Base-by-base conservation (phyloP, 352 stramenopile species). In the Aphanomyces invadans region DNA sequence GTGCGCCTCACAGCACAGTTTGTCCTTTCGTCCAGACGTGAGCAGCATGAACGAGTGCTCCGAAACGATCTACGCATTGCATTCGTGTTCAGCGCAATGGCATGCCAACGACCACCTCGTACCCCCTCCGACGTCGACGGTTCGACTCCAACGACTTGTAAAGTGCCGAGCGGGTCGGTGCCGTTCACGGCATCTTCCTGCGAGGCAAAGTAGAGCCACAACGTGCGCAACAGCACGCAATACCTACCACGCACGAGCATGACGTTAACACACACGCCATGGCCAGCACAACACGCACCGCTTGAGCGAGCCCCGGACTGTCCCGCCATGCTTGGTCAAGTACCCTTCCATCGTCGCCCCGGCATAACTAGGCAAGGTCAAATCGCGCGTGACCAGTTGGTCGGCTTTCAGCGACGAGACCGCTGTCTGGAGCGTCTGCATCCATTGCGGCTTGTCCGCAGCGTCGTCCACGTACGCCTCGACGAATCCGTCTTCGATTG, bases 271-370 rank as follows among this genome's bases (percentile, higher is more conserved):
- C 31, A 33, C n/a, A 55, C 11, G 5, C 49, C 5, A 53, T 23
- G n/a, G 4, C 15, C 17, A 36, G 4, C 56, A 3, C 1, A 21
- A 21, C 39, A 31, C 7, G 32, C 42, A 67, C 60, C 60, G 60
- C 23, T 57, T 67, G 19, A 45, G 48, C 2, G 31, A 23, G 29
- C 9, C 44, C 17, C 60, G 60, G 21, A 67, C 12, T 19, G 21
- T 48, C n/a, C 32, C 26, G 42, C 60, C 45, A 28, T 67, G 28
- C 38, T 67, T 67, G 21, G 48, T 81, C 19, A 92, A 57, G 51
- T 86, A 89, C 0, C 83, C 81, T 68, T 92, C 83, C 81, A 92
- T 92, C 0, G 73, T 45, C 0, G 83, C 81, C 4, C 81, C 80
- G 19, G 74, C 53, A 7, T 90, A 78, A 60, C 81, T 88, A 5